Evolutionary conservation across 2,329 filamentous ascomycete species (phyloP).

Genomic region (Aureobasidium mangrovei): DNA sequence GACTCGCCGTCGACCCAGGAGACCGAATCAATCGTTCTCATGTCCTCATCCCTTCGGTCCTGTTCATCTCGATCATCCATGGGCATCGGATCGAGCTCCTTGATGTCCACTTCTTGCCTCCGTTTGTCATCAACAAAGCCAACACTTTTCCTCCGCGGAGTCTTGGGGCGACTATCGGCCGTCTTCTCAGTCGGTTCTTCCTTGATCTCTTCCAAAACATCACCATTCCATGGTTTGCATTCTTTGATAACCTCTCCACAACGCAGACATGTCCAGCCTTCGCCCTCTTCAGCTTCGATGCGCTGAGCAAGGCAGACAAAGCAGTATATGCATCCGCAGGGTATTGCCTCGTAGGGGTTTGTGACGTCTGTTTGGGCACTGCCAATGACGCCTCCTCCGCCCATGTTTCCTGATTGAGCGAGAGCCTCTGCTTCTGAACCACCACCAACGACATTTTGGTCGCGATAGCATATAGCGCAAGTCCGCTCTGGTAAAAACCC

Average conservation of each 20-base stretch:
- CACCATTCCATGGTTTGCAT: conserved; percentile 85
- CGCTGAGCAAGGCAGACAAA: conserved; percentile 90
- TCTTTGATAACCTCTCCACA: conserved; percentile 78
- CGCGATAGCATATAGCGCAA: conserved; percentile 93
- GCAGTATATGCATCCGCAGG: conserved; percentile 89
- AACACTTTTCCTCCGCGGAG: conserved; percentile 24
- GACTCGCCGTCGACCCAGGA: conserved; percentile 16
- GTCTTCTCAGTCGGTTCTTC: conserved; percentile 12
- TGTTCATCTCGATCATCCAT: conserved; percentile 22
- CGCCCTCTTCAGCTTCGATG: conserved; percentile 84
- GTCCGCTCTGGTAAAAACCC: conserved; percentile 84
- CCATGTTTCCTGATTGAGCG: conserved; percentile 42
- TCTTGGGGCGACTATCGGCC: conserved; percentile 16
- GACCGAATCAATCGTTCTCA: conserved; percentile 18
- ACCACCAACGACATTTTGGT: conserved; percentile 63
- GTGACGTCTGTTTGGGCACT: conserved; percentile 89
- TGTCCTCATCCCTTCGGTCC: conserved; percentile 18
- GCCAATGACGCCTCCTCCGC: conserved; percentile 70
- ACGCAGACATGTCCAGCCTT: conserved; percentile 84
- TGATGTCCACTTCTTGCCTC: conserved; percentile 15
- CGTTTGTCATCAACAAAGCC: conserved; percentile 22
- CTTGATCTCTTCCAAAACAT: conserved; percentile 53
- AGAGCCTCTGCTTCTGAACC: conserved; percentile 67
- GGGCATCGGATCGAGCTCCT: conserved; percentile 23
- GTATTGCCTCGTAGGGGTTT: conserved; percentile 86